phyloP scores from a whole-genome alignment of 1,284 basidiomycete species.

The Sparassis latifolia region DNA sequence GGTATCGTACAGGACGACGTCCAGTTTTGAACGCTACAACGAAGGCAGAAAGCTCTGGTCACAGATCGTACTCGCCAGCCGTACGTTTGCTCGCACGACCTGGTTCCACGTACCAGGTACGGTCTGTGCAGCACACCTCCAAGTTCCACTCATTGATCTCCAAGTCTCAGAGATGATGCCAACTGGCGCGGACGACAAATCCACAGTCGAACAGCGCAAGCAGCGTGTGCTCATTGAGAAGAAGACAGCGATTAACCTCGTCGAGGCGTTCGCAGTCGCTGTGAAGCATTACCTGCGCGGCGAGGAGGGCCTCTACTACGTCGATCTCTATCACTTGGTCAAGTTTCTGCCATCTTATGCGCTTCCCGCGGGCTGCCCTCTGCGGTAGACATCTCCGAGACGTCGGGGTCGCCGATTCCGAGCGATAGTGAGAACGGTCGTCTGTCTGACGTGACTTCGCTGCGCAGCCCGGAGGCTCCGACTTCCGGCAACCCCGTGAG shows the following conservation, averaged over 20 bases:
- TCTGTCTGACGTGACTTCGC: conserved; percentile 4
- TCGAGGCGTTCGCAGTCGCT: conserved; percentile 46
- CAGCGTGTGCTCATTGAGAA: conserved; percentile 60
- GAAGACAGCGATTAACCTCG: conserved; percentile 54
- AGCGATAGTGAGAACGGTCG: conserved; percentile 7
- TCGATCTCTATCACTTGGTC: conserved; percentile 58
- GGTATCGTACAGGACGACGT: conserved; percentile 64
- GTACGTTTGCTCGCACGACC: conserved; percentile 48
- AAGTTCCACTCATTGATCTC: background rate
- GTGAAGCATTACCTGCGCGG: conserved; percentile 55
- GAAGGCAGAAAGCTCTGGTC: conserved; percentile 70
- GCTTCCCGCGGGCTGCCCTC: conserved; percentile 48
- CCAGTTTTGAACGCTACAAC: conserved; percentile 70
- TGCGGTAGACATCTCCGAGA: conserved; percentile 27
- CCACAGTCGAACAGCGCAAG: conserved; percentile 32
- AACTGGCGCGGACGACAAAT: conserved; percentile 18
- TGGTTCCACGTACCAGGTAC: conserved; percentile 63
- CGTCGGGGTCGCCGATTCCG: conserved; percentile 7
- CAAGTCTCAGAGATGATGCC: conserved; percentile 17
- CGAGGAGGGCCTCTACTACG: conserved; percentile 48
- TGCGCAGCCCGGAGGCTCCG: conserved; percentile 1
- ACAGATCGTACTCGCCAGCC: conserved; percentile 52
- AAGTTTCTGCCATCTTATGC: conserved; percentile 65
- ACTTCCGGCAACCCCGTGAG: background rate
- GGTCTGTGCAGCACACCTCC: conserved; percentile 2